Percentiles rank a stretch among this genome's conserved stretches.
Evolutionary conservation across 2,329 filamentous ascomycete genomes (phyloP).

Genomic region (Xylariaceae sp.): DNA sequence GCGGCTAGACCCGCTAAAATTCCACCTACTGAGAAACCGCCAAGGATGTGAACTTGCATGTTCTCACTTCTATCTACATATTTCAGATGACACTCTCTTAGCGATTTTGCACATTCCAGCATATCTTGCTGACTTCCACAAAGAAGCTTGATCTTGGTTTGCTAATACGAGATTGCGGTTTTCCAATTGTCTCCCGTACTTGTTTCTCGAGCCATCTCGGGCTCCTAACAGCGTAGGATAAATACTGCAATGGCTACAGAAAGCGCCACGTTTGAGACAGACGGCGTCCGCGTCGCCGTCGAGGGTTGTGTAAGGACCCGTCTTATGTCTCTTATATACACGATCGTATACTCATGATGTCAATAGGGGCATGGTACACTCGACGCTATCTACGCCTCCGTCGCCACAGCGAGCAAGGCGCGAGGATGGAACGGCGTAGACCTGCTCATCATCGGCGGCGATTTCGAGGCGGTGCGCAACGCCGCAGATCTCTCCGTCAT

Average conservation of each 20-base stretch:
- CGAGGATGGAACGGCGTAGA: conserved; percentile 85
- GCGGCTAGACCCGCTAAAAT: conserved; percentile 20
- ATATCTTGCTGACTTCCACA: no score
- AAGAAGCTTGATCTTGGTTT: no score
- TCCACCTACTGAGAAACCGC: not conserved
- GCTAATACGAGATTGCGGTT: no score
- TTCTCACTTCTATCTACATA: no score
- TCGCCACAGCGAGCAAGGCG: conserved; percentile 70
- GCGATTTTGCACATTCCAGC: no score
- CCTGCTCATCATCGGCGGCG: conserved; percentile 91
- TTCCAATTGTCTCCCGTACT: not conserved
- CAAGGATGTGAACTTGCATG: not conserved
- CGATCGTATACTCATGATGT: not conserved
- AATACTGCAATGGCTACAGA: not conserved
- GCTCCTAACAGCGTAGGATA: no score
- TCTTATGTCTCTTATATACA: not conserved
- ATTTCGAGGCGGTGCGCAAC: conserved; percentile 95
- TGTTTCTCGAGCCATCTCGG: not conserved
- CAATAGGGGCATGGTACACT: conserved; percentile 86
- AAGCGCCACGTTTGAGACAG: conserved; percentile 1
- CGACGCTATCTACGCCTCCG: conserved; percentile 86
- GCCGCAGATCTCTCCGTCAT: conserved; percentile 86
- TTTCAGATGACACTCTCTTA: no score
- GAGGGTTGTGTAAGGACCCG: conserved; percentile 77
- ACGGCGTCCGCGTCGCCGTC: conserved; percentile 75